phyloP scores from a whole-genome alignment of 768 basidiomycete species.

The Boletus edulis region DNA sequence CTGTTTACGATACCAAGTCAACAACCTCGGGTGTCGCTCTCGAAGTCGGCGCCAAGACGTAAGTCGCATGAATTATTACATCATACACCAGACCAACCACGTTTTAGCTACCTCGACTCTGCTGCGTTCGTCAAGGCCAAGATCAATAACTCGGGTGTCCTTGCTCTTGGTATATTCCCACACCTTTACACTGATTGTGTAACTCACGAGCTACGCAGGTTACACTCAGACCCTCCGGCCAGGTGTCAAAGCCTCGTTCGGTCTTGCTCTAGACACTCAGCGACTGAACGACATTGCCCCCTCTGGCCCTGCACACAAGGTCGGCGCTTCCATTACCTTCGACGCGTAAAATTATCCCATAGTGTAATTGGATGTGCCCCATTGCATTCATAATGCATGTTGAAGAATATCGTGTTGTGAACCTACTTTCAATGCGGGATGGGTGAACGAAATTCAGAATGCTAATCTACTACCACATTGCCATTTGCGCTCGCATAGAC shows the following conservation, averaged over 20 bases:
- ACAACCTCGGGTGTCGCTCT: slow-evolving; percentile 83
- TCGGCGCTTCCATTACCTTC: slow-evolving; percentile 73
- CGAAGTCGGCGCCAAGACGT: slow-evolving; percentile 96
- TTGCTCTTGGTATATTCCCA: slow-evolving; percentile 64
- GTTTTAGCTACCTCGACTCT: slow-evolving; percentile 69
- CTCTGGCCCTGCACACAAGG: slow-evolving; percentile 75
- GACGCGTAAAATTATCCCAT: slow-evolving; percentile 50
- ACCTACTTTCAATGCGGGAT: neutral
- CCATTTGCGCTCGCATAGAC: neutral
- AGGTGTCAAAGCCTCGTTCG: slow-evolving; percentile 90
- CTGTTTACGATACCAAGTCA: slow-evolving; percentile 92
- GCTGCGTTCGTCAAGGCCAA: slow-evolving; percentile 97
- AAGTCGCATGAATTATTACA: slow-evolving; percentile 34
- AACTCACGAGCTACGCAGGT: slow-evolving; percentile 39
- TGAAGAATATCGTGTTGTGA: neutral
- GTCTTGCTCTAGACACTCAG: slow-evolving; percentile 94
- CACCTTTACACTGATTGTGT: neutral
- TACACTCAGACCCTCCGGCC: slow-evolving; percentile 94
- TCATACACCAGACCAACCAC: neutral
- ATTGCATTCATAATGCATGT: slow-evolving; percentile 14
- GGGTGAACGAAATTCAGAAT: neutral
- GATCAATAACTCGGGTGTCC: slow-evolving; percentile 95
- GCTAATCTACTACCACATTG: neutral
- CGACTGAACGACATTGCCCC: slow-evolving; percentile 74
- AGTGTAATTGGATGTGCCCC: slow-evolving; percentile 17